These are phyloP conservation scores for Coccomyxa subellipsoidea DNA, from an alignment of 163 green algal genomes.

Conservation along the genomic window DNA sequence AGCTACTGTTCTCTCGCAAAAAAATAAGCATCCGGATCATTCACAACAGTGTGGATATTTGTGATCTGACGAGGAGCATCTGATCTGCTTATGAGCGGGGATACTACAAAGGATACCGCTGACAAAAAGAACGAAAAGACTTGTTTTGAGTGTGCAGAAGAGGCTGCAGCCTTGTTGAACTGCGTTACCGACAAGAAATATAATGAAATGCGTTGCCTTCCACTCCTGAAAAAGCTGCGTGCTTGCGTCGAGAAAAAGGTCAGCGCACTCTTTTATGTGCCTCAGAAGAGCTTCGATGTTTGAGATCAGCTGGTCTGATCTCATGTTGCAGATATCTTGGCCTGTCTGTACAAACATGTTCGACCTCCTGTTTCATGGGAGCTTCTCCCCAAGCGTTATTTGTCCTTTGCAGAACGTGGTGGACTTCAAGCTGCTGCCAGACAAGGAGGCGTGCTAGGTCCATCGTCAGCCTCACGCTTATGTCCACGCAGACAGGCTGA, in stretches of 20 bases:
- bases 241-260: slow-evolving; percentile 33
- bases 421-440: slow-evolving; percentile 25
- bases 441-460: background rate
- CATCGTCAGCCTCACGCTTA: no score
- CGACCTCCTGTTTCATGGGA: no score
- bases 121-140: background rate
- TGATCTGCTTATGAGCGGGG: background rate
- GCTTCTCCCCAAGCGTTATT: background rate
- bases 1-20: no score
- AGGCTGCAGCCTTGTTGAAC: slow-evolving; percentile 28
- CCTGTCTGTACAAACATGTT: no score
- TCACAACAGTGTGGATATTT: no score
- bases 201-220: slow-evolving; percentile 33
- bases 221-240: slow-evolving; percentile 32
- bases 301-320: no score
- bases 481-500: no score
- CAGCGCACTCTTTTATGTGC: background rate
- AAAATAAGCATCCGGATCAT: no score
- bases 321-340: no score
- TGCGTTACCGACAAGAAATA: slow-evolving; percentile 33
- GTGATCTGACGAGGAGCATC: background rate
- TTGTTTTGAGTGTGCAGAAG: slow-evolving; percentile 22
- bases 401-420: slow-evolving; percentile 21
- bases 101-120: background rate
- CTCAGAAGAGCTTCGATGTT: no score